Conservation (phyloP, 1,139 yeast species). For the Zhuliangozyma parablackwelliae region DNA sequence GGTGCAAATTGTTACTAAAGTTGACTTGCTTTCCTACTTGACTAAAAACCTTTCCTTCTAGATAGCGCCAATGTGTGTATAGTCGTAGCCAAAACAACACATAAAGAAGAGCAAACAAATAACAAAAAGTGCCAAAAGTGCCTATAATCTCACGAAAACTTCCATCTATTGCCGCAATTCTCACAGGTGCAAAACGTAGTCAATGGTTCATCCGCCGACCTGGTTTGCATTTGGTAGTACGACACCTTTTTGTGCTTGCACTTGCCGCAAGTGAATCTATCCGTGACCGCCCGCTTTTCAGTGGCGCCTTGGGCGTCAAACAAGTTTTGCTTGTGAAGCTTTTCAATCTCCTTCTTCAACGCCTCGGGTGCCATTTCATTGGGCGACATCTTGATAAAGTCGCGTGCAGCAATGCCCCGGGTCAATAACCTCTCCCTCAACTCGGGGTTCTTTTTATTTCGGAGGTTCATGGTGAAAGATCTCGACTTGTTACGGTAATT, state of each 20-base stretch:
- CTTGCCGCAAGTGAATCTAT: conserved; percentile 94
- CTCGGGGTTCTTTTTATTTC: conserved; percentile 86
- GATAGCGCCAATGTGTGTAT: neutral
- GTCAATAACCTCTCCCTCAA: conserved; percentile 64
- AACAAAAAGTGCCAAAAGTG: conserved; percentile 1
- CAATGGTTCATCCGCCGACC: conserved; percentile 98
- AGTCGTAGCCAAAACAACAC: neutral
- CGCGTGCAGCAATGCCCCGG: conserved; percentile 60
- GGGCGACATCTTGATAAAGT: conserved; percentile 77
- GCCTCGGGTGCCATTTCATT: conserved; percentile 93
- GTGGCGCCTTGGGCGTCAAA: conserved; percentile 99
- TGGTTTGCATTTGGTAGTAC: conserved; percentile 94
- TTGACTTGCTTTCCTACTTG: conserved; percentile 71
- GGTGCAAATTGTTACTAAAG: conserved; percentile 82
- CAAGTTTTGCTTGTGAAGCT: conserved; percentile 80
- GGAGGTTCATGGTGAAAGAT: conserved; percentile 76
- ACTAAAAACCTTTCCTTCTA: conserved; percentile 26
- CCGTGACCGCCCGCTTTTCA: conserved; percentile 92
- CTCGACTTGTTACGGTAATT: conserved; percentile 76
- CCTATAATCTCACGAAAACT: conserved; percentile 52
- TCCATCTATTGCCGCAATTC: conserved; percentile 97
- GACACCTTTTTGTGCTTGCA: conserved; percentile 96
- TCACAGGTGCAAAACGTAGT: conserved; percentile 98
- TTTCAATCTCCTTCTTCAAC: conserved; percentile 78
- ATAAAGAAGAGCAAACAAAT: conserved; percentile 1